A percentile compares a stretch with the other conserved stretches of the same genome.
Conservation (phyloP, 1,284 basidiomycete species). For the Inonotus hispidus region DNA sequence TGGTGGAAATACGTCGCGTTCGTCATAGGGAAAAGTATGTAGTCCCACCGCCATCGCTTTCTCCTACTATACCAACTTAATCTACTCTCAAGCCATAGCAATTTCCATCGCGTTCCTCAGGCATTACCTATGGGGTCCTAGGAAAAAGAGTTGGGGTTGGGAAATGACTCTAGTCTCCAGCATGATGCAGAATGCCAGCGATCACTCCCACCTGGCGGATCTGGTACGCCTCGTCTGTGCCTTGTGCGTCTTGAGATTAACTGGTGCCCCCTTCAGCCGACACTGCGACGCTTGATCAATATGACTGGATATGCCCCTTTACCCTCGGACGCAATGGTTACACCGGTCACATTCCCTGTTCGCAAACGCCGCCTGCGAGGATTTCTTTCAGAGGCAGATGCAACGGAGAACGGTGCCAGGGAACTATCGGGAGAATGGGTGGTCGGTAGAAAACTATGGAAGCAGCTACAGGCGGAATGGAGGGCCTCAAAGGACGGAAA, state of each 20-base stretch:
- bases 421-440: conserved; percentile 96
- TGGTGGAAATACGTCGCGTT: conserved; percentile 64
- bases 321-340: conserved; percentile 91
- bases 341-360: conserved; percentile 90
- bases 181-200: conserved; percentile 81
- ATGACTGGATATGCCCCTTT: conserved; percentile 81
- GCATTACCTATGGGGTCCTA: conserved; percentile 76
- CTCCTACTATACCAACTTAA: neutral
- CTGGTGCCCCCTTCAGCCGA: conserved; percentile 38
- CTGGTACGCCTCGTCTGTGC: conserved; percentile 47
- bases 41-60: neutral
- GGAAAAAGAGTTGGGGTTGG: conserved; percentile 82
- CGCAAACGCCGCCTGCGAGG: conserved; percentile 69
- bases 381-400: conserved; percentile 72
- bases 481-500: conserved; percentile 31
- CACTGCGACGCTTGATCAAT: conserved; percentile 77
- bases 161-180: conserved; percentile 83
- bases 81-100: conserved; percentile 55
- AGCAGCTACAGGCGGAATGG: conserved; percentile 82
- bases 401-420: conserved; percentile 64
- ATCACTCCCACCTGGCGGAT: conserved; percentile 82
- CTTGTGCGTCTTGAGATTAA: conserved; percentile 9
- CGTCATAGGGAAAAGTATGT: conserved; percentile 59
- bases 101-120: conserved; percentile 63
- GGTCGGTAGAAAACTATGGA: conserved; percentile 88